Conservation (phyloP, 2,329 filamentous ascomycete genomes). For the Thermoascus crustaceus region DNA sequence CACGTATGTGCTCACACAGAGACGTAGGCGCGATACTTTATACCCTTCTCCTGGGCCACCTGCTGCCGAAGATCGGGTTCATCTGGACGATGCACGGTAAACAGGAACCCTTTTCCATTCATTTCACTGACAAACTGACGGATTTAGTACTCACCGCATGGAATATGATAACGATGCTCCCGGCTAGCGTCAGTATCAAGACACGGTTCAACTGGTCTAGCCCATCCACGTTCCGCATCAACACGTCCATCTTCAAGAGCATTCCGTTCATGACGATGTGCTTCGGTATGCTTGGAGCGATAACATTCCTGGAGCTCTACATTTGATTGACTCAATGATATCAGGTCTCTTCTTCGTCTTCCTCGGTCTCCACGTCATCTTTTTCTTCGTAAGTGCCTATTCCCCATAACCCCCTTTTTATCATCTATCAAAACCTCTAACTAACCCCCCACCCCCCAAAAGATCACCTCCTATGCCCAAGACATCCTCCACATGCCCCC, state of each 20-base stretch:
- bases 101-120: too few relatives aligned
- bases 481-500: conserved; percentile 17
- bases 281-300: conserved; percentile 16
- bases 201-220: too few relatives aligned
- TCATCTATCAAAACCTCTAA: background rate
- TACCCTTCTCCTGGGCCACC: background rate
- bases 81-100: too few relatives aligned
- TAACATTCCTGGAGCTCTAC: too few relatives aligned
- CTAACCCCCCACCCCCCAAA: too few relatives aligned
- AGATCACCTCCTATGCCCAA: conserved; percentile 21
- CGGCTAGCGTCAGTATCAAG: too few relatives aligned
- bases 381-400: conserved; percentile 16
- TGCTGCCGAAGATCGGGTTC: background rate
- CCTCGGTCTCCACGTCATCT: conserved; percentile 25
- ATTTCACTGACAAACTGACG: too few relatives aligned
- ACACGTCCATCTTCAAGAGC: too few relatives aligned
- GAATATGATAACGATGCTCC: too few relatives aligned
- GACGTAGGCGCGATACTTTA: background rate
- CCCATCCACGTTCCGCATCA: too few relatives aligned
- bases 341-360: conserved; percentile 21
- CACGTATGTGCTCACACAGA: background rate
- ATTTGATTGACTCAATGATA: background rate
- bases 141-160: too few relatives aligned
- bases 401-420: background rate
- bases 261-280: too few relatives aligned